Evolutionary conservation across 352 stramenopile species (phyloP).

Genomic region (Globisporangium yorkense): DNA sequence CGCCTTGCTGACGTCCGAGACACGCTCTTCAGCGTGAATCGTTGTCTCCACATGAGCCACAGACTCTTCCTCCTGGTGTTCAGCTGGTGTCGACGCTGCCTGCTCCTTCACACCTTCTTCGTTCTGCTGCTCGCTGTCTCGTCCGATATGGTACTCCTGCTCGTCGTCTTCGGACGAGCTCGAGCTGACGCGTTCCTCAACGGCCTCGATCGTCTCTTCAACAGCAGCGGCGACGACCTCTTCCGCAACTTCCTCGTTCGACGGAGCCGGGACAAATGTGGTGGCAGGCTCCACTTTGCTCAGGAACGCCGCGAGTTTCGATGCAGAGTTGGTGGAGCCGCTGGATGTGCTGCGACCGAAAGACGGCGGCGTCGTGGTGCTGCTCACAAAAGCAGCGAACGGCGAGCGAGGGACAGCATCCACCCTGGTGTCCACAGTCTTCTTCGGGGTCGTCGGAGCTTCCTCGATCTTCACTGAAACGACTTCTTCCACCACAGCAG

Average conservation of each 20-base stretch:
- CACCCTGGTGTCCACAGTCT: not conserved
- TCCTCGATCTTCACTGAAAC: not conserved
- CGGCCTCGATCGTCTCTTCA: not conserved
- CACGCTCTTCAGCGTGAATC: not conserved
- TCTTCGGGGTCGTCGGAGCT: not conserved
- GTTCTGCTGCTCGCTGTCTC: not conserved
- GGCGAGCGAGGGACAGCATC: constrained; percentile 3
- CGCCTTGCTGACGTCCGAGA: not conserved
- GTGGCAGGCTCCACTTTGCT: constrained; percentile 41
- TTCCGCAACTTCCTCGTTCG: constrained; percentile 5
- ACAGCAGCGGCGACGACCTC: not conserved
- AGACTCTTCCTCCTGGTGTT: not conserved
- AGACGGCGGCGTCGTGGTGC: not conserved
- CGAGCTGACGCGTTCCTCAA: not conserved
- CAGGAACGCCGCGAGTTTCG: constrained; percentile 59
- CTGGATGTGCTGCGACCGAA: constrained; percentile 8
- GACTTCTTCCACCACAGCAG: not conserved
- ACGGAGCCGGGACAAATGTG: constrained; percentile 5
- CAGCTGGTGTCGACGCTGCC: not conserved
- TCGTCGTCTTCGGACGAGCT: not conserved
- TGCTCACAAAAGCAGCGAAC: not conserved
- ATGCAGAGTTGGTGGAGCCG: constrained; percentile 10
- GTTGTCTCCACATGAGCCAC: not conserved
- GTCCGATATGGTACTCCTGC: not conserved
- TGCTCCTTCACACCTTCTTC: not conserved